These are phyloP conservation scores for Hypomyces rosellus DNA, from an alignment of 2,329 filamentous ascomycete genomes.

Conservation along the genomic window DNA sequence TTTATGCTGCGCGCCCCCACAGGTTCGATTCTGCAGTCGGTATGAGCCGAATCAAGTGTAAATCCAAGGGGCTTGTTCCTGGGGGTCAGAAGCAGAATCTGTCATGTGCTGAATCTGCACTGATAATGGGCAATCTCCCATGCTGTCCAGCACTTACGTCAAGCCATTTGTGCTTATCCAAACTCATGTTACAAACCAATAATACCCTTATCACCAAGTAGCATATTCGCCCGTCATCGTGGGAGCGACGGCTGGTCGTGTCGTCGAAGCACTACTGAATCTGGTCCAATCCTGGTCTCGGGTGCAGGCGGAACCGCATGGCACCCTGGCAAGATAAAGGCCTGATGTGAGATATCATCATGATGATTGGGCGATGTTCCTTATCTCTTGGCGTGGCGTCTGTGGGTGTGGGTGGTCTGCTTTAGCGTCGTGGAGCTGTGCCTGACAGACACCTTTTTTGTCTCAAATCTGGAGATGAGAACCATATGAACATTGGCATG, in stretches of 20 bases:
- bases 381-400: conserved; percentile 24
- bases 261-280: conserved; percentile 1
- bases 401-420: conserved; percentile 3
- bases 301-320: conserved; percentile 6
- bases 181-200: conserved; percentile 8
- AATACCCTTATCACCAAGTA: conserved; percentile 3
- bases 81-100: too few relatives aligned
- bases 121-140: too few relatives aligned
- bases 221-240: neutral
- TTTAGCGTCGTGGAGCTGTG: conserved; percentile 7
- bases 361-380: conserved; percentile 20
- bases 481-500: neutral
- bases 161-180: conserved; percentile 13
- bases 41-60: too few relatives aligned
- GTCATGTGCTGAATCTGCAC: too few relatives aligned
- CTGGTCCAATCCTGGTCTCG: conserved; percentile 7
- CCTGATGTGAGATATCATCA: neutral
- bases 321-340: conserved; percentile 9
- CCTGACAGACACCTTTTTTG: conserved; percentile 9
- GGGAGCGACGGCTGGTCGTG: neutral
- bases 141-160: conserved; percentile 1
- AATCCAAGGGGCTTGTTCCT: too few relatives aligned
- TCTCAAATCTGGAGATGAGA: conserved; percentile 2
- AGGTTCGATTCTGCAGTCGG: too few relatives aligned
- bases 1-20: too few relatives aligned